Evolutionary conservation across 768 basidiomycete genomes (phyloP), one percentile per base, ranked within the genome.

Genomic region (Boletus bicolor): DNA sequence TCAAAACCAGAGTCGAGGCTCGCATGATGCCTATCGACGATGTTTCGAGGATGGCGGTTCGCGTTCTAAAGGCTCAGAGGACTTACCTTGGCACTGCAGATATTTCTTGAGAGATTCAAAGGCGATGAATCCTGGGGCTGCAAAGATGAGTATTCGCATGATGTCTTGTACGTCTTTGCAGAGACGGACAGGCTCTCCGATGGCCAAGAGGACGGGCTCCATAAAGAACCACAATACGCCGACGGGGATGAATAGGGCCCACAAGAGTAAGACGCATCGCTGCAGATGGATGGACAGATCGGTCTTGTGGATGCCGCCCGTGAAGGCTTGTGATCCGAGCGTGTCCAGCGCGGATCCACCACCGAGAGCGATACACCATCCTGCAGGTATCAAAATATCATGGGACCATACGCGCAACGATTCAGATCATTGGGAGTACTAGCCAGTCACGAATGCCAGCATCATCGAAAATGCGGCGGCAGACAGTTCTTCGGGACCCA

Each of bases 311-410:
- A 62, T 72, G 35, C 84, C 80, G 26, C 85, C 85, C 12, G 87
- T 89, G 71, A 84, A 91, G 1, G 89, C 81, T 63, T 88, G 86
- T 1, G 89, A 89, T 39, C 87, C 87, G 53, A 90, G 75, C 0
- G 89, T 91, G 66, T 90, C 88, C 36, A 90, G 76, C 8, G 86
- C 87, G 4, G 87, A 87, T 0, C 87, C 85, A n/a, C 88, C 88
- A 14, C 88, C 88, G 19, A 90, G 77, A 11, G 87, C 88, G 53
- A 90, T 77, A 64, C 82, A 83, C 86, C 87, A 89, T 39, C 88
- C 88, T 89, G 69, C 62, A 55, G 49, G 58, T 32, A 55, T 6
- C 51, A 55, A 58, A 65, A 67, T 63, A 75, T 81, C 66, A 77
- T 82, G 79, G 81, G 82, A 84, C 79, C 80, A 76, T 73, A 65